Evolutionary conservation across 805 yeast species (phyloP), one percentile per base, ranked within the genome.

Genomic region (Spencermartinsiella europaea): DNA sequence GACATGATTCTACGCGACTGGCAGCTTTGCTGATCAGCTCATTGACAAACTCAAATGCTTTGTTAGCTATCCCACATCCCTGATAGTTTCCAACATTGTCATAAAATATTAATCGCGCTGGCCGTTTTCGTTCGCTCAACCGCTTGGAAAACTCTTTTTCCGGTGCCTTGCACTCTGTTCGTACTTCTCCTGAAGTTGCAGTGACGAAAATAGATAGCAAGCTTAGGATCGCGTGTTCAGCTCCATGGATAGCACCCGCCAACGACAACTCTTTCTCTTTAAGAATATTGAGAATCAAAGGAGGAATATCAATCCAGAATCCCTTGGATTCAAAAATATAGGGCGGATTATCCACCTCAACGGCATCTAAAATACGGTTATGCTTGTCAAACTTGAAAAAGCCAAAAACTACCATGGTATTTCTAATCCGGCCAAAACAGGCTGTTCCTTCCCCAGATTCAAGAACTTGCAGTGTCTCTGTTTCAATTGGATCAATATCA

Each of bases 211-310:
- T 63, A 0, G 97, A 95, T 21, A 90, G 61, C 48, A 86, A 73
- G 40, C 85, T 81, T 75, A 93, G 81, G 1, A 93, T 68, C 0
- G 88, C 88, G 69, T 93, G 99, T 54, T 89, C 91, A 0, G 96
- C 95, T 1, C 95, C 97, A 67, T 93, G 99, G n/a, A 93, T 86
- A 0, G 93, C 95, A 3, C 86, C 99, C 0, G 98, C 91, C 1
- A 82, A 68, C 47, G 77, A 84, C 38, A 93, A 66, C 1, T 70
- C 56, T 53, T 88, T 87, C 2, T 61, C 63, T 2, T 71, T 66
- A 27, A 91, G 70, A 2, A 80, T 50, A 1, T 79, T 80, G 12
- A 90, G 59, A 0, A 87, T 85, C n/a, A 58, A 57, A 2, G 64
- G 60, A 0, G 96, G 95, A 1, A 93, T 74, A 62, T 93, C 96